Evolutionary conservation across 1,284 basidiomycete species (phyloP).

Genomic region (Marasmius oreades): DNA sequence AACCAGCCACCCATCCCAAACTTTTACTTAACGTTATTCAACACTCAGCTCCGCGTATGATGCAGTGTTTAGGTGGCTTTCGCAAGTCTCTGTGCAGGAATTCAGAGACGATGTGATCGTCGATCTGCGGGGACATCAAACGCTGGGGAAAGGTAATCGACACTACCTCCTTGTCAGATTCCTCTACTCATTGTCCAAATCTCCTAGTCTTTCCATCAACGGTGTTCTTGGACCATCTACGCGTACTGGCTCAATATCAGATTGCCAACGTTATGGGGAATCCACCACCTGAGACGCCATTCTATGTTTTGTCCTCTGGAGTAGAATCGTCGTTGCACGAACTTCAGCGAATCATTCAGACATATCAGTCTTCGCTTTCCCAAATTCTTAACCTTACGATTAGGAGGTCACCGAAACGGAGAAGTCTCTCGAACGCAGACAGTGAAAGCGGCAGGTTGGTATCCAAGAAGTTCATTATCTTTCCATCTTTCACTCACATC

Average conservation of each 20-base stretch:
- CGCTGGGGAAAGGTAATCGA: neutral
- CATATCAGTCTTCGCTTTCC: slow-evolving; percentile 32
- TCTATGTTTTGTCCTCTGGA: slow-evolving; percentile 28
- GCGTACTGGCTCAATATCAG: slow-evolving; percentile 36
- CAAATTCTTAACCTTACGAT: slow-evolving; percentile 32
- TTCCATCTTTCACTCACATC: neutral
- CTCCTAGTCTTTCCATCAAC: slow-evolving; percentile 53
- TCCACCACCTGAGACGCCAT: slow-evolving; percentile 7
- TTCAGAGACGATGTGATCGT: neutral
- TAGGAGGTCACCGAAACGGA: slow-evolving; percentile 39
- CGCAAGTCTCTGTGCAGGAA: slow-evolving; percentile 13
- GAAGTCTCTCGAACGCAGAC: slow-evolving; percentile 28
- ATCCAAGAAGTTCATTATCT: neutral
- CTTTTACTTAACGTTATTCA: neutral
- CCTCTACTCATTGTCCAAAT: slow-evolving; percentile 40
- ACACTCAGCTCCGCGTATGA: neutral
- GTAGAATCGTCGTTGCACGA: slow-evolving; percentile 27
- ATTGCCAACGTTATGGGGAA: slow-evolving; percentile 21
- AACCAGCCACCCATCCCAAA: neutral
- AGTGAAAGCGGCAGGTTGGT: slow-evolving; percentile 30
- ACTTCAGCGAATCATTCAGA: slow-evolving; percentile 27
- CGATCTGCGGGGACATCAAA: neutral
- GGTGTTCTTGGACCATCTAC: slow-evolving; percentile 48
- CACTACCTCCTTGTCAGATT: neutral
- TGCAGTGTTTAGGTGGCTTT: neutral